phyloP scores from a whole-genome alignment of 1,139 yeast genomes.

The Hyphopichia burtonii region DNA sequence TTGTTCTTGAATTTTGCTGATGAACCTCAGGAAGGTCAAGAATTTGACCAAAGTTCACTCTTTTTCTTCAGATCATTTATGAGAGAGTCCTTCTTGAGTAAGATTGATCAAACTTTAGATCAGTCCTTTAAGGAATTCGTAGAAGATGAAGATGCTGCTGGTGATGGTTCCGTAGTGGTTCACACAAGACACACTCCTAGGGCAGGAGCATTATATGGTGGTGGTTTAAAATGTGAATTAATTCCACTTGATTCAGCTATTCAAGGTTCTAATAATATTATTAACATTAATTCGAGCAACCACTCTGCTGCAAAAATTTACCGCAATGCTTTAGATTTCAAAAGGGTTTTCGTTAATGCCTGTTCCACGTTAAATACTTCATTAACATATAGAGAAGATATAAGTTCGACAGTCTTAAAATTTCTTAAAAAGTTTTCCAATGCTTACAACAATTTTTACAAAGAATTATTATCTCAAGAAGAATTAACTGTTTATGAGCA shows the following conservation, averaged over 20 bases:
- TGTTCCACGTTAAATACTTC: conserved; percentile 64
- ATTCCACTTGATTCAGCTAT: conserved; percentile 3
- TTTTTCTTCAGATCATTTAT: conserved; percentile 66
- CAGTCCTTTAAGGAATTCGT: conserved; percentile 28
- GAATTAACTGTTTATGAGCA: conserved; percentile 6
- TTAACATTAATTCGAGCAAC: conserved; percentile 4
- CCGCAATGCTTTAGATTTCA: conserved; percentile 56
- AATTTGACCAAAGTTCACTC: conserved; percentile 24
- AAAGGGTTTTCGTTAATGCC: conserved; percentile 47
- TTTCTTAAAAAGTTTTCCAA: conserved; percentile 31
- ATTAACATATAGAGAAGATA: conserved; percentile 51
- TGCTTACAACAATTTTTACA: conserved; percentile 30
- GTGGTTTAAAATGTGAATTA: conserved; percentile 2
- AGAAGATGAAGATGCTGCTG: conserved; percentile 17
- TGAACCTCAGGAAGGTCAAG: conserved; percentile 8
- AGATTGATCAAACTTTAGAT: conserved; percentile 57
- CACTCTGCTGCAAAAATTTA: conserved; percentile 22
- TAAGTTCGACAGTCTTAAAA: conserved; percentile 44
- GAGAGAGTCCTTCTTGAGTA: conserved; percentile 62
- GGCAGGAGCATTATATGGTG: not conserved
- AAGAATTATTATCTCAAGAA: conserved; percentile 25
- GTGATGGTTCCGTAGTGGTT: not conserved
- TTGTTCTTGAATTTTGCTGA: conserved; percentile 19
- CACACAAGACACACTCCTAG: not conserved
- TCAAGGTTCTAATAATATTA: not conserved